These are phyloP conservation scores for Suhomyces coccinellae DNA, from an alignment of 1,139 yeast species.

Conservation along the genomic window DNA sequence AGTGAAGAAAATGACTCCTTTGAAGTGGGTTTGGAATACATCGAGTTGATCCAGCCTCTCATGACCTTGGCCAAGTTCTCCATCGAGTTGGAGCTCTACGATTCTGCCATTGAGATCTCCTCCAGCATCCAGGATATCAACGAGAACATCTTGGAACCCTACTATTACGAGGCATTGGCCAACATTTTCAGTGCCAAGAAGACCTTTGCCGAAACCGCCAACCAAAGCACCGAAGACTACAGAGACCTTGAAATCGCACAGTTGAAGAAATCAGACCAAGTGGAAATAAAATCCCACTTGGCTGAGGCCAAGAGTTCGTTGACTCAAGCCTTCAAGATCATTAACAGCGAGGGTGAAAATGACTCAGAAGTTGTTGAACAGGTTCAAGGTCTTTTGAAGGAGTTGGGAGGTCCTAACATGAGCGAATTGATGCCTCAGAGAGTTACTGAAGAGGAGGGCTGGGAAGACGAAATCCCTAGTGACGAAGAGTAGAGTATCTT, in stretches of 20 bases:
- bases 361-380: slow-evolving; percentile 61
- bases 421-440: slow-evolving; percentile 47
- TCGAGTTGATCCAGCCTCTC: slow-evolving; percentile 67
- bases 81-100: slow-evolving; percentile 73
- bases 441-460: slow-evolving; percentile 43
- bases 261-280: slow-evolving; percentile 21
- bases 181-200: slow-evolving; percentile 59
- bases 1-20: slow-evolving; percentile 25
- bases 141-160: slow-evolving; percentile 77
- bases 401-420: slow-evolving; percentile 60
- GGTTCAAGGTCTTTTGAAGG: slow-evolving; percentile 48
- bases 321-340: slow-evolving; percentile 55
- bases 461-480: slow-evolving; percentile 47
- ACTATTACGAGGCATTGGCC: slow-evolving; percentile 80
- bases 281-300: slow-evolving; percentile 33
- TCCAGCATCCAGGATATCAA: slow-evolving; percentile 69
- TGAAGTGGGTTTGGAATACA: slow-evolving; percentile 52
- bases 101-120: slow-evolving; percentile 61
- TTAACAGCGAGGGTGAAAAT: slow-evolving; percentile 42
- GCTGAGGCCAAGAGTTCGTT: slow-evolving; percentile 54
- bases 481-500: slow-evolving; percentile 16
- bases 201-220: slow-evolving; percentile 18
- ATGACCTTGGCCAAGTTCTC: slow-evolving; percentile 71
- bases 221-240: slow-evolving; percentile 40
- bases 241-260: slow-evolving; percentile 43